These are phyloP conservation scores for Rugosomyces carneus DNA, from an alignment of 1,284 basidiomycete species.

Conservation along the genomic window DNA sequence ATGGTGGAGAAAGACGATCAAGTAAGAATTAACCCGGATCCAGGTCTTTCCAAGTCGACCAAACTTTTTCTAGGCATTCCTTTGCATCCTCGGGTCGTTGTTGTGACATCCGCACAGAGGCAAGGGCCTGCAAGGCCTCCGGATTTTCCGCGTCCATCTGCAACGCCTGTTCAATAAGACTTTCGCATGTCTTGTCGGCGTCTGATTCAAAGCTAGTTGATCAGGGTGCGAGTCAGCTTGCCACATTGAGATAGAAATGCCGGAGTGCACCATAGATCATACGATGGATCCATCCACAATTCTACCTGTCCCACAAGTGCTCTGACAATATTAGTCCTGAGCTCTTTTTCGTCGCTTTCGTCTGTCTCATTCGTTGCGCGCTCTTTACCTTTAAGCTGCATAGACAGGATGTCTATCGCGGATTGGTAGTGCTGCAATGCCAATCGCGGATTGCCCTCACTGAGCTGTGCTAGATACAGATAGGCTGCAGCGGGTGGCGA, in stretches of 20 bases:
- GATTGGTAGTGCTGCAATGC: constrained; percentile 80
- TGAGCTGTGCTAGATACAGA: constrained; percentile 87
- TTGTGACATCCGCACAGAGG: constrained; percentile 88
- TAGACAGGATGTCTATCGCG: constrained; percentile 71
- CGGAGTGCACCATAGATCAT: constrained; percentile 76
- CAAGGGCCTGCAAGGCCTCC: constrained; percentile 78
- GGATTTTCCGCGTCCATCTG: constrained; percentile 70
- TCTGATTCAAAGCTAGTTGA: constrained; percentile 68
- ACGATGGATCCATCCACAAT: constrained; percentile 89
- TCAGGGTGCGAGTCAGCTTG: constrained; percentile 3
- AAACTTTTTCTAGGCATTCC: constrained; percentile 62
- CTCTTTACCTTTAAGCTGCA: constrained; percentile 67
- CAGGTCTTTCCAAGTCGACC: constrained; percentile 69
- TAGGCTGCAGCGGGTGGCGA: constrained; percentile 78
- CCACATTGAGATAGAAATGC: neutral
- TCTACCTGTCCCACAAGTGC: constrained; percentile 91
- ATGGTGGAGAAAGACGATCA: neutral
- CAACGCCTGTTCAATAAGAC: constrained; percentile 69
- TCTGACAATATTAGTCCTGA: constrained; percentile 70
- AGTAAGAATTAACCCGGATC: constrained; percentile 50
- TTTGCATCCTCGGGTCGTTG: constrained; percentile 77
- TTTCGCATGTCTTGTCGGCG: constrained; percentile 79
- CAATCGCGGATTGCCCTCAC: constrained; percentile 67
- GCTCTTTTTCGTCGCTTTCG: constrained; percentile 53
- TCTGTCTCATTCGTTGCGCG: constrained; percentile 39